Conservation (phyloP, 192 early-diverging fungal genomes). For the Backusella australiensis region DNA sequence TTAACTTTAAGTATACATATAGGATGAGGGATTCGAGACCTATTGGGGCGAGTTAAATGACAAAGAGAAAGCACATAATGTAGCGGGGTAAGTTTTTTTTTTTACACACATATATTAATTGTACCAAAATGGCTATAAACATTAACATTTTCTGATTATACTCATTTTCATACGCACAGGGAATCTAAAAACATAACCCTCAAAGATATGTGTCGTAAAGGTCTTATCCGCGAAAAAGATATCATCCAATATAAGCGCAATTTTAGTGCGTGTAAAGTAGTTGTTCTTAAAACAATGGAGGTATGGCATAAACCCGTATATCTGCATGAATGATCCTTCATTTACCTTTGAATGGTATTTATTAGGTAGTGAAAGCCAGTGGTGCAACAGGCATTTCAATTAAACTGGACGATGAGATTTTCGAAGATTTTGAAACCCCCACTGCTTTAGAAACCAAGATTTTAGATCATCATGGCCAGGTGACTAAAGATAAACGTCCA, state of each 20-base stretch:
- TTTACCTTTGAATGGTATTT: not conserved
- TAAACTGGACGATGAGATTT: constrained; percentile 28
- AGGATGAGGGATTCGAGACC: constrained; percentile 29
- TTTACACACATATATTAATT: not conserved
- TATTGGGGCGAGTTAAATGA: constrained; percentile 33
- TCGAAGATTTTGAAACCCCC: constrained; percentile 43
- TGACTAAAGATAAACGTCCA: constrained; percentile 41
- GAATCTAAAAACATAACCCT: constrained; percentile 42
- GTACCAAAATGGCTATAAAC: not conserved
- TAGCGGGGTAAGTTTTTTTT: constrained; percentile 32
- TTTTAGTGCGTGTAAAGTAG: constrained; percentile 37
- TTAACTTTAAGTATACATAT: not conserved
- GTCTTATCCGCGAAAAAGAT: constrained; percentile 37
- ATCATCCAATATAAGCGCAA: constrained; percentile 37
- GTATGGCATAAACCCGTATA: constrained; percentile 11
- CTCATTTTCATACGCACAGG: constrained; percentile 7
- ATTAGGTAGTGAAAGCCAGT: constrained; percentile 36
- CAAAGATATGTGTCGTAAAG: constrained; percentile 41
- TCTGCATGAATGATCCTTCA: not conserved
- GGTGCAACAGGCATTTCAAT: constrained; percentile 33
- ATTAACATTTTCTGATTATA: not conserved
- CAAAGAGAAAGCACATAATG: constrained; percentile 32
- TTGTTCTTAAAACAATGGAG: constrained; percentile 38
- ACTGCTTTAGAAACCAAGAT: constrained; percentile 44
- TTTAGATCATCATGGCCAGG: constrained; percentile 38